Evolutionary conservation across 2,329 filamentous ascomycete species (phyloP).

Genomic region (Beauveria brongniartii): DNA sequence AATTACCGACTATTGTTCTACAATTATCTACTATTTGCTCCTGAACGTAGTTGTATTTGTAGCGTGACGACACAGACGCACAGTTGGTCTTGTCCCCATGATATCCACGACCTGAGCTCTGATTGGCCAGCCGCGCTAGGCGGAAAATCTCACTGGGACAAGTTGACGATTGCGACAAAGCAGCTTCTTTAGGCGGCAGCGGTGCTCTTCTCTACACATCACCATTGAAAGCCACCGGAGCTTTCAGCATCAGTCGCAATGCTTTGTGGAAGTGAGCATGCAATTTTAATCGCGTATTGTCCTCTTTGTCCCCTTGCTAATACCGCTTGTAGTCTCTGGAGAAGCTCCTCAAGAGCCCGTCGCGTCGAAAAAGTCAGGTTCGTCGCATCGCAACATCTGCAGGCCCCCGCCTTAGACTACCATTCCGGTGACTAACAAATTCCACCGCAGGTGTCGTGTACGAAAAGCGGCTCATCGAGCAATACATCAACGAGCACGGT

Average conservation of each 20-base stretch:
- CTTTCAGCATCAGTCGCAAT: conserved; percentile 28
- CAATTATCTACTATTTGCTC: too few species aligned
- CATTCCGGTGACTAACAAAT: neutral
- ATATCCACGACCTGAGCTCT: neutral
- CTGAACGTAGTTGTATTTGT: neutral
- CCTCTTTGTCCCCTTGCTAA: neutral
- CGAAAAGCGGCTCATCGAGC: conserved; percentile 90
- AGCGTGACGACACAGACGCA: neutral
- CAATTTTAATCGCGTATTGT: neutral
- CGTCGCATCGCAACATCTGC: conserved; percentile 23
- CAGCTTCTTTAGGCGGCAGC: neutral
- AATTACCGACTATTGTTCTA: too few species aligned
- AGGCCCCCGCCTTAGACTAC: neutral
- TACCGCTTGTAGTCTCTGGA: conserved; percentile 67
- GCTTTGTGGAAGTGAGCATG: conserved; percentile 39
- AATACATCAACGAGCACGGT: conserved; percentile 87
- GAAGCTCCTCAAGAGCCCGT: conserved; percentile 93
- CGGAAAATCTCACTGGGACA: conserved; percentile 9
- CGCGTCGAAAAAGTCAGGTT: conserved; percentile 89
- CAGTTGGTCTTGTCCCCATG: neutral
- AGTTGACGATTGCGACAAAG: neutral
- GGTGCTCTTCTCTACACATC: conserved; percentile 15
- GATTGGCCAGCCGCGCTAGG: neutral
- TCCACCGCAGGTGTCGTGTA: conserved; percentile 65
- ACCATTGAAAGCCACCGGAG: conserved; percentile 23